These are phyloP conservation scores for Microcera coccophila DNA, from an alignment of 2,329 filamentous ascomycete genomes.

Conservation along the genomic window DNA sequence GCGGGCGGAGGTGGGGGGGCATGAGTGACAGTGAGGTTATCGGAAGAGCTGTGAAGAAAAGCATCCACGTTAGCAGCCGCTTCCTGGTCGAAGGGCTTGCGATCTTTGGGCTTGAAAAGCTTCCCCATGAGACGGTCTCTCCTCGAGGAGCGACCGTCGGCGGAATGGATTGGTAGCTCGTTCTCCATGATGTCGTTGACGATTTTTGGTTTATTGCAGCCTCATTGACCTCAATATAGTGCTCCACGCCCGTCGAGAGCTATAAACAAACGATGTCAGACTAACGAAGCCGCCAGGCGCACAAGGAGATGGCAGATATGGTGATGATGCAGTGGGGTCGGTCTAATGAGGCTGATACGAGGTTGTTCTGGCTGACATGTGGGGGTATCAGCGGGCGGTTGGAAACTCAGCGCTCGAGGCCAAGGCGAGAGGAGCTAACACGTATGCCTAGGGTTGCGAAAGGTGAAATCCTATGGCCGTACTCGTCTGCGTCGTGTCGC, in stretches of 20 bases:
- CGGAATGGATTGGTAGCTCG: slow-evolving; percentile 36
- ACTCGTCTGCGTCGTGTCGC: neutral
- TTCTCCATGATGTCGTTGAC: slow-evolving; percentile 41
- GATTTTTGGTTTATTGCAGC: slow-evolving; percentile 16
- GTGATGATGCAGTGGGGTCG: slow-evolving; percentile 25
- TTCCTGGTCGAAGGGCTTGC: slow-evolving; percentile 34
- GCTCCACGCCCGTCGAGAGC: slow-evolving; percentile 13
- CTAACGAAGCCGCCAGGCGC: too few species aligned
- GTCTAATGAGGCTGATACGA: slow-evolving; percentile 28
- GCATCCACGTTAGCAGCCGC: slow-evolving; percentile 50
- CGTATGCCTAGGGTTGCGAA: neutral
- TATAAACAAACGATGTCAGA: too few species aligned
- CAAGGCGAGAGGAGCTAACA: neutral
- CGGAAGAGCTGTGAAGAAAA: slow-evolving; percentile 55
- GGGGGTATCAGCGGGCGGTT: slow-evolving; percentile 25
- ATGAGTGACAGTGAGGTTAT: slow-evolving; percentile 53
- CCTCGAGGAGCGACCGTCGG: slow-evolving; percentile 42
- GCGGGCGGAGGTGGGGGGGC: slow-evolving; percentile 42
- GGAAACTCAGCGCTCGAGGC: slow-evolving; percentile 18
- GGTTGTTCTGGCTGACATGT: slow-evolving; percentile 27
- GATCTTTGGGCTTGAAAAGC: slow-evolving; percentile 51
- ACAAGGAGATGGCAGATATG: slow-evolving; percentile 16
- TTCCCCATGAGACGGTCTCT: slow-evolving; percentile 60
- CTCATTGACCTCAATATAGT: slow-evolving; percentile 28
- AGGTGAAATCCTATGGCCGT: neutral